Percentiles rank a stretch among this genome's conserved stretches.
Evolutionary conservation across 257 asterid species (phyloP).

Genomic region (Linderniella brevidens): DNA sequence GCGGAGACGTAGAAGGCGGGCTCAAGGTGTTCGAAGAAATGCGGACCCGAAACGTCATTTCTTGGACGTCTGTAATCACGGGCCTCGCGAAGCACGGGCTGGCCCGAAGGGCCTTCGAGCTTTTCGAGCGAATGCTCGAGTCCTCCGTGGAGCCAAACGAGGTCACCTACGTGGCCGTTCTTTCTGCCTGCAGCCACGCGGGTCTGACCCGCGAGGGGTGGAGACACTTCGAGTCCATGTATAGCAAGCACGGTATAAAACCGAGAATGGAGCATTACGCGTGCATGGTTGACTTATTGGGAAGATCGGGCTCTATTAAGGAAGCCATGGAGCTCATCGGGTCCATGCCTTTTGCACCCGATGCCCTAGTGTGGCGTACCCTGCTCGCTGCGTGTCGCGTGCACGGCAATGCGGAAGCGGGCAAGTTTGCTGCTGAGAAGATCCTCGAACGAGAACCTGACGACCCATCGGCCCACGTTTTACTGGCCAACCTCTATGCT

Average conservation of each 20-base stretch:
- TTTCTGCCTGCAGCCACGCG: slow-evolving; percentile 90
- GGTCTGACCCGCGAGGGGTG: slow-evolving; percentile 59
- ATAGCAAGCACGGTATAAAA: slow-evolving; percentile 30
- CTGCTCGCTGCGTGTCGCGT: slow-evolving; percentile 71
- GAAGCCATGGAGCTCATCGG: slow-evolving; percentile 35
- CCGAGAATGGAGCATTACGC: slow-evolving; percentile 92
- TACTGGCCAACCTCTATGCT: slow-evolving; percentile 67
- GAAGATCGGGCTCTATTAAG: slow-evolving; percentile 53
- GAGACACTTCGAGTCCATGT: slow-evolving; percentile 50
- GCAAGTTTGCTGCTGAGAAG: slow-evolving; percentile 57
- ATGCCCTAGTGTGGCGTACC: slow-evolving; percentile 82
- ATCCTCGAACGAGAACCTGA: slow-evolving; percentile 49
- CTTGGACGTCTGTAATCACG: slow-evolving; percentile 88
- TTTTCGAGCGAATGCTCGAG: slow-evolving; percentile 47
- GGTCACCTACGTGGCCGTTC: slow-evolving; percentile 67
- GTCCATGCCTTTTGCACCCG: slow-evolving; percentile 56
- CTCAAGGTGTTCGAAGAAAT: slow-evolving; percentile 37
- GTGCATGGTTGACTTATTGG: slow-evolving; percentile 77
- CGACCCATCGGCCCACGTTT: slow-evolving; percentile 65
- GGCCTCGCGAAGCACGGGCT: slow-evolving; percentile 83
- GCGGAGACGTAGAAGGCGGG: slow-evolving; percentile 77
- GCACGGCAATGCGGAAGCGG: slow-evolving; percentile 46
- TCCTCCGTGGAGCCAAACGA: slow-evolving; percentile 60
- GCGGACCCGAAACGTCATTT: slow-evolving; percentile 39
- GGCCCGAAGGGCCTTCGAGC: slow-evolving; percentile 39